Conservation (phyloP, 306 rosid species). For the Calophaca sinica region DNA sequence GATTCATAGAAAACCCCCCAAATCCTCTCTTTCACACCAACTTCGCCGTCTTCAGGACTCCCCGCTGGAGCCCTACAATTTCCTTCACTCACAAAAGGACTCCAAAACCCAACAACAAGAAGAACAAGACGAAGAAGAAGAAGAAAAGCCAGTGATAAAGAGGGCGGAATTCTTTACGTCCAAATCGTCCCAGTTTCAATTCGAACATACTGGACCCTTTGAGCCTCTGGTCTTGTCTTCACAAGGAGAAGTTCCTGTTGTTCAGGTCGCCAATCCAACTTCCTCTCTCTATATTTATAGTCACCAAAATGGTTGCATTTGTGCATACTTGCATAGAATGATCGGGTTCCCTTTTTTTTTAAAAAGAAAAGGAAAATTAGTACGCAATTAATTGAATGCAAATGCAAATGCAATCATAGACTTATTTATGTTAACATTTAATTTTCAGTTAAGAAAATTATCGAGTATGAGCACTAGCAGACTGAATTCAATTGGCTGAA, state of each 20-base stretch:
- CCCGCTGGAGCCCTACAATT: constrained; percentile 40
- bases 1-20: constrained; percentile 75
- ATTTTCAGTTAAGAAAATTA: not conserved
- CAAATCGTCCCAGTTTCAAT: constrained; percentile 61
- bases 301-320: not conserved
- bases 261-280: constrained; percentile 61
- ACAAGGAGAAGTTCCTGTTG: constrained; percentile 54
- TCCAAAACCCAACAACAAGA: constrained; percentile 2
- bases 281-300: constrained; percentile 1
- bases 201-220: constrained; percentile 76
- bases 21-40: constrained; percentile 75
- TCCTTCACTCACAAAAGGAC: constrained; percentile 23
- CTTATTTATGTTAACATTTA: not conserved
- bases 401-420: constrained; percentile 13
- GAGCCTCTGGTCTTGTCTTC: constrained; percentile 76
- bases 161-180: constrained; percentile 42
- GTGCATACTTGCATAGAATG: not conserved
- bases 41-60: constrained; percentile 72
- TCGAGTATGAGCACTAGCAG: not conserved
- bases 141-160: constrained; percentile 47
- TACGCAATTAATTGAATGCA: constrained; percentile 12
- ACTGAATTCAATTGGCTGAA: not conserved
- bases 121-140: constrained; percentile 35
- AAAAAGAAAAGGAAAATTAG: too few species aligned
- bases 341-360: not conserved